phyloP scores from a whole-genome alignment of 768 basidiomycete species.

The Leccinellum rugosiceps region DNA sequence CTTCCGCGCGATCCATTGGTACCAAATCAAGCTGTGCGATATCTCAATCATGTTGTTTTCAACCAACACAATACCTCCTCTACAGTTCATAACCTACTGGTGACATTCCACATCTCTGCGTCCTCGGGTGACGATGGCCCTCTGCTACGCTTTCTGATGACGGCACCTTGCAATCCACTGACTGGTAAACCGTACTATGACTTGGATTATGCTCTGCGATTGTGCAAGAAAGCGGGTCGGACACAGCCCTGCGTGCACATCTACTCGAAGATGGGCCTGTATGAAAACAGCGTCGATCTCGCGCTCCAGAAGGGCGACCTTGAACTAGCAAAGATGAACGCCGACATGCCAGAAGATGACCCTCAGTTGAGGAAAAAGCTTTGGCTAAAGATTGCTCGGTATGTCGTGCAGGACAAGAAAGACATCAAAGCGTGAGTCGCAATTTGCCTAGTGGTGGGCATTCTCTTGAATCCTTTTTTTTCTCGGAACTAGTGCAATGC shows the following conservation, averaged over 20 bases:
- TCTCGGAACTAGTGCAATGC: slow-evolving; percentile 74
- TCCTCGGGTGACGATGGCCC: slow-evolving; percentile 68
- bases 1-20: slow-evolving; percentile 66
- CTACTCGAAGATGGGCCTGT: slow-evolving; percentile 96
- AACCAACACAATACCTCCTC: slow-evolving; percentile 76
- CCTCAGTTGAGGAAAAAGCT: slow-evolving; percentile 83
- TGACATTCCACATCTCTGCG: slow-evolving; percentile 76
- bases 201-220: slow-evolving; percentile 90
- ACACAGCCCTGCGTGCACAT: slow-evolving; percentile 93
- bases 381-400: slow-evolving; percentile 98
- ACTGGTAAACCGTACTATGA: slow-evolving; percentile 92
- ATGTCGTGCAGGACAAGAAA: slow-evolving; percentile 96
- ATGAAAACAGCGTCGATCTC: slow-evolving; percentile 94
- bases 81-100: slow-evolving; percentile 89
- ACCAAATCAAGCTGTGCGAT: slow-evolving; percentile 86
- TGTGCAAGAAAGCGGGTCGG: slow-evolving; percentile 80
- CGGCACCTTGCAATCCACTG: slow-evolving; percentile 76
- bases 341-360: slow-evolving; percentile 93
- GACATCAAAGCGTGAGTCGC: slow-evolving; percentile 91
- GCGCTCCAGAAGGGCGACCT: slow-evolving; percentile 93
- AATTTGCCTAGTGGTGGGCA: not conserved
- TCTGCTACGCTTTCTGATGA: slow-evolving; percentile 77
- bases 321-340: slow-evolving; percentile 92
- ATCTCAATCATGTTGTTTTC: slow-evolving; percentile 82
- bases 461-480: not conserved